Evolutionary conservation across 2,329 filamentous ascomycete genomes (phyloP), one percentile per base, ranked within the genome.

Genomic region (Trichoderma cornu-damae): DNA sequence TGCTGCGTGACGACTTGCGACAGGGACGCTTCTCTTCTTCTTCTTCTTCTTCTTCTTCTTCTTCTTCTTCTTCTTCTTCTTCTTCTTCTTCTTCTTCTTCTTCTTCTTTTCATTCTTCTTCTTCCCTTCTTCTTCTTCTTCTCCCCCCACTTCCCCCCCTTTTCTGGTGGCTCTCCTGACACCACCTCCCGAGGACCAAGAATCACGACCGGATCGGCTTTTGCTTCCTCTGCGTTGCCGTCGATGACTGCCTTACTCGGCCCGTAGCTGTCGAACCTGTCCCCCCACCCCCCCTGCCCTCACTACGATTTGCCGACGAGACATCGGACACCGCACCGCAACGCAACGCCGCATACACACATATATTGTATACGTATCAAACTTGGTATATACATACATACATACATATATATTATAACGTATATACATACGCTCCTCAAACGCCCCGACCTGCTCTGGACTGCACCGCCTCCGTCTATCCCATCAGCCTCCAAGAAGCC

Each of bases 321-420:
- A 40, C 38, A 43, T 38, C 44, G 35, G 51, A 55, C 44, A 34
- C 44, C 43, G 42, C 57, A 56, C 24, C 53, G 40, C 22, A 37
- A n/a, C 37, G 32, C 52, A 42, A 12, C 32, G 4, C 47, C 26
- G 11, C 24, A 38, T 52, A 48, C 22, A 47, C 28, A 26, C 14
- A 51, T 60, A 46, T 59, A 57, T 49, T 48, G n/a, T n/a, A n/a
- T n/a, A n/a, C n/a, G n/a, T n/a, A n/a, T n/a, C 43, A 26, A 18
- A 9, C 26, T 46, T n/a, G 5, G 8, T n/a, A 20, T 18, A 30
- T 46, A 46, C 8, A 28, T 12, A 43, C 35, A 5, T 18, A 3
- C 42, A 20, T 34, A 34, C 24, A 20, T 18, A 34, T 52, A 52
- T 6, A 40, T 24, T n/a, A n/a, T n/a, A n/a, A n/a, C n/a, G n/a